Evolutionary conservation across 2,329 filamentous ascomycete genomes (phyloP).

Genomic region (Aureobasidium sp.): DNA sequence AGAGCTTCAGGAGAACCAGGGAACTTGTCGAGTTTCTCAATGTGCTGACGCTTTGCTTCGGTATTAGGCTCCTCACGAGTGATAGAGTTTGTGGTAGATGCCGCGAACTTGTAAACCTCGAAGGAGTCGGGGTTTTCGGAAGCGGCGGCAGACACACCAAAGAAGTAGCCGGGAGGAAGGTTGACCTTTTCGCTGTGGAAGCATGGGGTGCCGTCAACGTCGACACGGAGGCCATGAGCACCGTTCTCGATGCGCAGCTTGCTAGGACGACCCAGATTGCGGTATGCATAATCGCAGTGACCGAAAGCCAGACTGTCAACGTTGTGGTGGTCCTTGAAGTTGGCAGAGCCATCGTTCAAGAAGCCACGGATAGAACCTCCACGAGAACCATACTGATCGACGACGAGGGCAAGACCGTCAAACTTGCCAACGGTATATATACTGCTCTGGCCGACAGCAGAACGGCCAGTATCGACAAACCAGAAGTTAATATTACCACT

Average conservation of each 20-base stretch:
- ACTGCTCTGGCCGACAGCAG: constrained; percentile 61
- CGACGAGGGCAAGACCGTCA: constrained; percentile 79
- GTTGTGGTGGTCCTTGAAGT: constrained; percentile 68
- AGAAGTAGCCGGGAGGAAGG: constrained; percentile 71
- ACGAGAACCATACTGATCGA: constrained; percentile 74
- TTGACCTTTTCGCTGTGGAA: constrained; percentile 73
- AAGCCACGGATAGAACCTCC: constrained; percentile 84
- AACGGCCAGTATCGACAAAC: constrained; percentile 63
- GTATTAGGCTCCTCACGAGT: constrained; percentile 27
- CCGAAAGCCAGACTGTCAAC: constrained; percentile 87
- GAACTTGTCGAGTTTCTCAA: constrained; percentile 30
- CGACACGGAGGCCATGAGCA: constrained; percentile 62
- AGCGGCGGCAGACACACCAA: constrained; percentile 81
- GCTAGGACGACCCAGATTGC: constrained; percentile 81
- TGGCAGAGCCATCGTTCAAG: constrained; percentile 79
- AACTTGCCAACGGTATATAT: constrained; percentile 81
- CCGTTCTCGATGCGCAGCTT: constrained; percentile 69
- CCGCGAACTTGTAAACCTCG: constrained; percentile 80
- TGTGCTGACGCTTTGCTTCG: constrained; percentile 24
- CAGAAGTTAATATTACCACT: constrained; percentile 90
- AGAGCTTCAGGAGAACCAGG: constrained; percentile 38
- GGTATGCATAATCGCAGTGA: constrained; percentile 83
- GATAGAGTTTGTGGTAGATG: constrained; percentile 44
- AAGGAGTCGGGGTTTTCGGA: constrained; percentile 92
- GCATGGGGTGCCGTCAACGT: constrained; percentile 71